These are phyloP conservation scores for Nyssa sinensis DNA, from an alignment of 148 eudicot species.

Conservation along the genomic window DNA sequence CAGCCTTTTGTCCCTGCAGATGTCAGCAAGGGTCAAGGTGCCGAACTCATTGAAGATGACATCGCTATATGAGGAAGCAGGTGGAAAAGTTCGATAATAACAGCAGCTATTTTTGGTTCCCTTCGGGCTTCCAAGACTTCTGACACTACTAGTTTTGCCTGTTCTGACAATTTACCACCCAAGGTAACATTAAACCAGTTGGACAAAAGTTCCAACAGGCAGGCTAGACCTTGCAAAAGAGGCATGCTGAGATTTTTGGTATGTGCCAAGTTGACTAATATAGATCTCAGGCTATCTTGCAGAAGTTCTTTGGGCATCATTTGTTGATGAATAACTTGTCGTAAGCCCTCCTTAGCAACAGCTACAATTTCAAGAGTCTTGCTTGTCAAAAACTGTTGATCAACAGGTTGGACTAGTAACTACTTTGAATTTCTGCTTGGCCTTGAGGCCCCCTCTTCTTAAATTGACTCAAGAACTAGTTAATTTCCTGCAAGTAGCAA, in stretches of 20 bases:
- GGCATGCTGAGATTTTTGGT: constrained; percentile 96
- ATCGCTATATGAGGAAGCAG: constrained; percentile 95
- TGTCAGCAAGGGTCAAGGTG: constrained; percentile 88
- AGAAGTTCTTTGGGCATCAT: constrained; percentile 99
- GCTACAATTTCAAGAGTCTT: constrained; percentile 88
- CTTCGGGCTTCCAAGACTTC: constrained; percentile 96
- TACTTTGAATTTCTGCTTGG: too few relatives aligned
- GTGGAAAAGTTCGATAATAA: constrained; percentile 95
- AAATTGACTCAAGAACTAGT: too few relatives aligned
- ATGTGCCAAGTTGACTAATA: constrained; percentile 87
- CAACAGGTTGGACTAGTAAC: too few relatives aligned
- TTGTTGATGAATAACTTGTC: constrained; percentile 93
- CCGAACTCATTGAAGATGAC: constrained; percentile 93
- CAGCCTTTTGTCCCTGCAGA: too few relatives aligned
- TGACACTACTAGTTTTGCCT: constrained; percentile 89
- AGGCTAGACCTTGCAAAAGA: constrained; percentile 95
- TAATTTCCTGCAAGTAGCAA: too few relatives aligned
- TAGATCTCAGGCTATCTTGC: constrained; percentile 94
- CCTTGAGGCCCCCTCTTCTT: too few relatives aligned
- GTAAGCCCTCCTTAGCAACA: constrained; percentile 93
- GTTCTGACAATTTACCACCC: constrained; percentile 92
- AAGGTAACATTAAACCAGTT: constrained; percentile 96
- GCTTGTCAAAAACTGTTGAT: constrained; percentile 89
- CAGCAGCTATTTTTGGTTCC: constrained; percentile 98
- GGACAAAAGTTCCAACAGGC: constrained; percentile 90